phyloP scores from a whole-genome alignment of 192 early-diverging fungal species.

The Chytriomyces sp. region DNA sequence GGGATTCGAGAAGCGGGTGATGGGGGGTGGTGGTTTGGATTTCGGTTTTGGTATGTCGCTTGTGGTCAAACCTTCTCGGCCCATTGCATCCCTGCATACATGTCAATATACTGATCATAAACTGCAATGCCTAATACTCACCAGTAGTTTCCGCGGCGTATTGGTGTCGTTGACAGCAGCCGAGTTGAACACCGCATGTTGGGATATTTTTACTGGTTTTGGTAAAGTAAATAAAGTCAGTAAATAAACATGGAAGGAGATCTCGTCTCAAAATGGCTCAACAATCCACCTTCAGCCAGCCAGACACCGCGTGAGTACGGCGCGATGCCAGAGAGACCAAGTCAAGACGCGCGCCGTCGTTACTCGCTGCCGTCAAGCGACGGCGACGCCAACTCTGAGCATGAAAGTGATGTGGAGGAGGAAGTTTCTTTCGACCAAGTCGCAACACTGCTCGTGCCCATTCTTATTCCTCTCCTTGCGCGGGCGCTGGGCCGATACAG shows the following conservation, averaged over 20 bases:
- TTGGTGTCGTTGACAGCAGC: neutral
- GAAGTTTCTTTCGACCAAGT: neutral
- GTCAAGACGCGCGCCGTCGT: no score
- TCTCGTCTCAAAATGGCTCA: no score
- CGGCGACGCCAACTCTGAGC: neutral
- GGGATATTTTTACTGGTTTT: no score
- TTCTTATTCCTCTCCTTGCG: slow-evolving; percentile 10
- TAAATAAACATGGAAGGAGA: no score
- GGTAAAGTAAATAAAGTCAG: no score
- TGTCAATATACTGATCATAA: neutral
- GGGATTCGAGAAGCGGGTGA: neutral
- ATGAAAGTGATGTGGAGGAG: neutral
- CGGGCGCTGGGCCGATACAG: slow-evolving; percentile 12
- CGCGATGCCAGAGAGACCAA: no score
- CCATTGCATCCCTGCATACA: neutral
- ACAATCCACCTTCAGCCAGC: no score
- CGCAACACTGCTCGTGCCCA: slow-evolving; percentile 6
- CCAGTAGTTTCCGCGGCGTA: neutral
- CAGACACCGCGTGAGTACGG: no score
- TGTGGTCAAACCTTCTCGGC: neutral
- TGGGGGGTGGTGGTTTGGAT: neutral
- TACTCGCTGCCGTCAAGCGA: no score
- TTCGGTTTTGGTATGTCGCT: neutral
- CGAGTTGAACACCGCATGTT: neutral
- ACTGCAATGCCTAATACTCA: no score